These are phyloP conservation scores for Cladophialophora carrionii DNA, from an alignment of 2,329 filamentous ascomycete genomes.

Conservation along the genomic window DNA sequence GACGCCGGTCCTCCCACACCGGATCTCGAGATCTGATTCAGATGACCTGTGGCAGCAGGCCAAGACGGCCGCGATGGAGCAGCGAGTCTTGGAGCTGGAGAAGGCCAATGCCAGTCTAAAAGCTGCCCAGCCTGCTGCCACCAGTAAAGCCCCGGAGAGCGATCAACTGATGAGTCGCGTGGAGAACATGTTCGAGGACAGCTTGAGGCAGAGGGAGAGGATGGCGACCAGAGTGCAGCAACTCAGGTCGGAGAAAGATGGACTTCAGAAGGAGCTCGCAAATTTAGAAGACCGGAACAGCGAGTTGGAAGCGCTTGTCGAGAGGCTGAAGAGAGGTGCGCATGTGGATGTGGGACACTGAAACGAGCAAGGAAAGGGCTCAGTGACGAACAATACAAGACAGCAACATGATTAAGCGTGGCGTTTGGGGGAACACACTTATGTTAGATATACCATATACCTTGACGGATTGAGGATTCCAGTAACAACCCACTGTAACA, in stretches of 20 bases:
- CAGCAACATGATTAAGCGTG: slow-evolving; percentile 1
- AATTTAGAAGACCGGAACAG: slow-evolving; percentile 48
- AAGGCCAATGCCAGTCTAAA: slow-evolving; percentile 46
- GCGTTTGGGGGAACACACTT: slow-evolving; percentile 1
- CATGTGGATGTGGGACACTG: neutral
- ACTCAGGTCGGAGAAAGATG: slow-evolving; percentile 48
- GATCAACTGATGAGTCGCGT: slow-evolving; percentile 41
- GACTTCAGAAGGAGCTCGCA: slow-evolving; percentile 45
- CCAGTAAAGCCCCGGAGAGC: neutral
- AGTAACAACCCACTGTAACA: neutral
- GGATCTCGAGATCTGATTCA: slow-evolving; percentile 41
- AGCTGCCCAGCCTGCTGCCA: slow-evolving; percentile 35
- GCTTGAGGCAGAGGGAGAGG: slow-evolving; percentile 46
- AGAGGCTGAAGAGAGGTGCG: slow-evolving; percentile 48
- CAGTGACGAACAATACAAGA: neutral
- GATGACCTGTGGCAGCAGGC: slow-evolving; percentile 49
- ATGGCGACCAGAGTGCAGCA: slow-evolving; percentile 45
- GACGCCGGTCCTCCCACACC: slow-evolving; percentile 24
- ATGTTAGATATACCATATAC: neutral
- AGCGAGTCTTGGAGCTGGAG: slow-evolving; percentile 49
- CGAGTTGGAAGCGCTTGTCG: slow-evolving; percentile 49
- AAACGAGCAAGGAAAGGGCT: neutral
- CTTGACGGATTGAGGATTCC: neutral
- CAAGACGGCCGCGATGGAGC: slow-evolving; percentile 49
- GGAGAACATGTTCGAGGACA: slow-evolving; percentile 48